Conservation (phyloP, 108 stramenopile species). For the Heterococcus sp. region DNA sequence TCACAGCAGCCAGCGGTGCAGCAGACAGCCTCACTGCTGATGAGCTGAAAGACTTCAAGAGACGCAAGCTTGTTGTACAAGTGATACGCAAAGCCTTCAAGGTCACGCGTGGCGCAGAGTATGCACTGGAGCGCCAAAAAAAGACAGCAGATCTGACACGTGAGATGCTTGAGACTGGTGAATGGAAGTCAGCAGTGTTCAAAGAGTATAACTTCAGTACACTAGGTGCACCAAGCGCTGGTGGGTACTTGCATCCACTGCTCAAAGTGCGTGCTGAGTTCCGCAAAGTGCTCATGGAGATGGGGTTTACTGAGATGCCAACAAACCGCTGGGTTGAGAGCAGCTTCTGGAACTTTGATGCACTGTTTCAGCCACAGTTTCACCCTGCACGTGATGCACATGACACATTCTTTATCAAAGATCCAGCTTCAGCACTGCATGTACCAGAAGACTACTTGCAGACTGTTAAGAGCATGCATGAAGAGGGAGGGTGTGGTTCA, state of each 20-base stretch:
- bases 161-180: slow-evolving; percentile 91
- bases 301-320: slow-evolving; percentile 99
- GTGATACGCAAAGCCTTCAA: slow-evolving; percentile 80
- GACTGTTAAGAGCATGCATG: slow-evolving; percentile 94
- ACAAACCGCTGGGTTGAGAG: slow-evolving; percentile 98
- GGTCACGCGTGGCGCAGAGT: slow-evolving; percentile 73
- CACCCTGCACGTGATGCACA: slow-evolving; percentile 99
- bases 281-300: slow-evolving; percentile 92
- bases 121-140: slow-evolving; percentile 74
- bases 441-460: slow-evolving; percentile 96
- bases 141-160: slow-evolving; percentile 92
- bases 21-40: slow-evolving; percentile 4
- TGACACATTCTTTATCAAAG: slow-evolving; percentile 99
- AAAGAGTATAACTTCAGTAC: slow-evolving; percentile 94
- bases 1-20: slow-evolving; percentile 1
- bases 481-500: slow-evolving; percentile 81
- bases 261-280: slow-evolving; percentile 84
- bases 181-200: slow-evolving; percentile 80
- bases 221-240: slow-evolving; percentile 76
- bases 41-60: slow-evolving; percentile 57
- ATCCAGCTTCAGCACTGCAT: slow-evolving; percentile 21
- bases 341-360: slow-evolving; percentile 99
- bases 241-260: slow-evolving; percentile 93
- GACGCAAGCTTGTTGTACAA: slow-evolving; percentile 57
- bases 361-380: slow-evolving; percentile 97